These are phyloP conservation scores for Bisporella sp. DNA, from an alignment of 2,329 filamentous ascomycete genomes.

Conservation along the genomic window DNA sequence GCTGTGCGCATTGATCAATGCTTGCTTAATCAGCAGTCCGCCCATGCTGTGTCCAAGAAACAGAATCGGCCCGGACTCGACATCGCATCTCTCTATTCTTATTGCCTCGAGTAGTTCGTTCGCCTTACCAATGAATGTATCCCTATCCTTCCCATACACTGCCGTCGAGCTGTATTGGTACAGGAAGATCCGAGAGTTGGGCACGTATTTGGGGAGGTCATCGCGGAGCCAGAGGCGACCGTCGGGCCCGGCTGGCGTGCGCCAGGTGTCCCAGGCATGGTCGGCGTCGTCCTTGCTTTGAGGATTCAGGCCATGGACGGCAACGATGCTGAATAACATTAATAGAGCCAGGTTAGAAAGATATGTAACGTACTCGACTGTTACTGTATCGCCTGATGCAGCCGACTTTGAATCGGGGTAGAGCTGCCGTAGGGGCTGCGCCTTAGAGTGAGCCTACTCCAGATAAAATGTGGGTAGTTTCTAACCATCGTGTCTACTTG, in stretches of 20 bases:
- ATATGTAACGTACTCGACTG: no score
- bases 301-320: slow-evolving; percentile 22
- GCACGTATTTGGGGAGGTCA: slow-evolving; percentile 17
- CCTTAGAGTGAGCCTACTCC: no score
- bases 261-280: slow-evolving; percentile 25
- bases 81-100: slow-evolving; percentile 9
- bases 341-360: neutral
- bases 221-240: slow-evolving; percentile 23
- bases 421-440: no score
- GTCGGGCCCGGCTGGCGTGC: no score
- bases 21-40: slow-evolving; percentile 20
- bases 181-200: slow-evolving; percentile 22
- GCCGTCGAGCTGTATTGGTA: slow-evolving; percentile 21
- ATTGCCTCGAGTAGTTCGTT: slow-evolving; percentile 20
- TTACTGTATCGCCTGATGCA: no score
- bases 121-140: slow-evolving; percentile 19
- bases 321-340: slow-evolving; percentile 15
- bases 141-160: slow-evolving; percentile 13
- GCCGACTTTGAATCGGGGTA: no score
- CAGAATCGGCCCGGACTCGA: slow-evolving; percentile 10
- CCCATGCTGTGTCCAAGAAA: slow-evolving; percentile 15
- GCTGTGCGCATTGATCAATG: slow-evolving; percentile 22
- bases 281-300: slow-evolving; percentile 14
- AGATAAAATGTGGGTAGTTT: no score
- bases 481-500: no score